These are phyloP conservation scores for Stentor coeruleus DNA, from an alignment of 73 alveolate species.

Conservation along the genomic window DNA sequence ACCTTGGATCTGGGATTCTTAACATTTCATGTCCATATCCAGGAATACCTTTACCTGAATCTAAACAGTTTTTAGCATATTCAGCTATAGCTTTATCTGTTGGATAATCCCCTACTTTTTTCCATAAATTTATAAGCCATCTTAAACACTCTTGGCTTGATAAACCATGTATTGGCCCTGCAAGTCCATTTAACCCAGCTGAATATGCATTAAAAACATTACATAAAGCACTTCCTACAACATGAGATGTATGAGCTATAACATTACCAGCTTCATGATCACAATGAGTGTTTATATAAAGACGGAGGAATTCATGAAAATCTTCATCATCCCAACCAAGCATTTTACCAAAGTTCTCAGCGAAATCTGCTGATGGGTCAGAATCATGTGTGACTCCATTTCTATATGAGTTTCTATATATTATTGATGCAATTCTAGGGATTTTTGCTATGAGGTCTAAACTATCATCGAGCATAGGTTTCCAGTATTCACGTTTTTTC, in stretches of 20 bases:
- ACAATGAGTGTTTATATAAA: slow-evolving; percentile 54
- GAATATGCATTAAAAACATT: slow-evolving; percentile 73
- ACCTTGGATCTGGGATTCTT: slow-evolving; percentile 86
- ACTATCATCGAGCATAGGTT: slow-evolving; percentile 70
- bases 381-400: slow-evolving; percentile 40
- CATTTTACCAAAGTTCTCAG: slow-evolving; percentile 68
- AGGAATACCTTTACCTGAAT: slow-evolving; percentile 20
- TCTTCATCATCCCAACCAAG: slow-evolving; percentile 58
- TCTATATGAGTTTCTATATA: slow-evolving; percentile 56
- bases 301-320: slow-evolving; percentile 68
- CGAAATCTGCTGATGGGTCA: slow-evolving; percentile 38
- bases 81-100: slow-evolving; percentile 60
- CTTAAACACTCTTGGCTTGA: slow-evolving; percentile 83
- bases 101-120: slow-evolving; percentile 63
- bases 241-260: slow-evolving; percentile 78
- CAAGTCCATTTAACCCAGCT: slow-evolving; percentile 80
- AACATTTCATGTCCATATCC: slow-evolving; percentile 89
- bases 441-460: slow-evolving; percentile 71
- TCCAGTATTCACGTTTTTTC: slow-evolving; percentile 74
- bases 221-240: slow-evolving; percentile 71
- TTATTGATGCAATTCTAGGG: slow-evolving; percentile 76
- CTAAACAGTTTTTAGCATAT: slow-evolving; percentile 30
- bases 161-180: slow-evolving; percentile 93
- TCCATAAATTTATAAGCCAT: slow-evolving; percentile 65
- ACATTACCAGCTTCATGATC: slow-evolving; percentile 94